phyloP scores from a whole-genome alignment of 495 filamentous ascomycete species.

The Geoglossum glabrum region DNA sequence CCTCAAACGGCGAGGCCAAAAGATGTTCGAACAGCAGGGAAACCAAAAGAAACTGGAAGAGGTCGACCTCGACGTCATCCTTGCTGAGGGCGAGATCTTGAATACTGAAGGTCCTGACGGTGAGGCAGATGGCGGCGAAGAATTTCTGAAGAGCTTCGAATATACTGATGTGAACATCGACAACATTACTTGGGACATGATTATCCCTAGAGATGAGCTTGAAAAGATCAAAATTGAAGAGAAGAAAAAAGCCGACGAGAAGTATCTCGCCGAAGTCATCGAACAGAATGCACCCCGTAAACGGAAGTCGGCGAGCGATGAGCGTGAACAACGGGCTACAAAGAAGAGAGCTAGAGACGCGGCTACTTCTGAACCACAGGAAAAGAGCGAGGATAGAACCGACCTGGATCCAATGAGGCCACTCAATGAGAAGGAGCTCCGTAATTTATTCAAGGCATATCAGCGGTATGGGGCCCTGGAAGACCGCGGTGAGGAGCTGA shows the following conservation, averaged over 20 bases:
- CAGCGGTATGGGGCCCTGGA: constrained; percentile 75
- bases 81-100: constrained; percentile 88
- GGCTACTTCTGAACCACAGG: constrained; percentile 29
- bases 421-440: constrained; percentile 73
- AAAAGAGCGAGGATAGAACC: constrained; percentile 33
- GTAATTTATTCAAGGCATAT: constrained; percentile 72
- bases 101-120: constrained; percentile 79
- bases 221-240: constrained; percentile 77
- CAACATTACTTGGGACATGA: constrained; percentile 87
- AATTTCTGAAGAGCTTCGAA: constrained; percentile 75
- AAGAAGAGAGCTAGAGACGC: constrained; percentile 78
- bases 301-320: constrained; percentile 45
- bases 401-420: constrained; percentile 65
- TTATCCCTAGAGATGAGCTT: constrained; percentile 85
- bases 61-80: constrained; percentile 93
- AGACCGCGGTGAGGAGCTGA: constrained; percentile 64
- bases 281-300: constrained; percentile 78
- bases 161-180: constrained; percentile 90
- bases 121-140: constrained; percentile 77
- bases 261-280: constrained; percentile 61
- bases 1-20: constrained; percentile 79
- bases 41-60: constrained; percentile 94
- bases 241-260: constrained; percentile 60
- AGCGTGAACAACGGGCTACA: constrained; percentile 70
- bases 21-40: constrained; percentile 90